A percentile compares a stretch with the other conserved stretches of the same genome.
These are phyloP conservation scores for Diaporthe aspalathi DNA, from an alignment of 2,329 filamentous ascomycete genomes.

Conservation along the genomic window DNA sequence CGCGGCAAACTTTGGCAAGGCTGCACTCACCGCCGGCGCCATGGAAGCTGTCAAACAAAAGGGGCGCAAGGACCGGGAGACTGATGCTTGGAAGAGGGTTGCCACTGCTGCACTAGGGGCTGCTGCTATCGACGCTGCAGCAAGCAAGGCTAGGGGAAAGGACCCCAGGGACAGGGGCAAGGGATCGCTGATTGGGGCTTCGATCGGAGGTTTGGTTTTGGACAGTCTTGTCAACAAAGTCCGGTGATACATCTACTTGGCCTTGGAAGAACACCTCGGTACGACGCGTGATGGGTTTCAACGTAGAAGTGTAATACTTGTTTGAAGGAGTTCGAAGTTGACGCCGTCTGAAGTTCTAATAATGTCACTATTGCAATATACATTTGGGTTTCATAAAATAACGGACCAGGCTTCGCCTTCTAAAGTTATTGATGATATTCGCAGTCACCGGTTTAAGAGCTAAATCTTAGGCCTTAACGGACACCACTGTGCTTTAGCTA, in stretches of 20 bases:
- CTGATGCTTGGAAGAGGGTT: slow-evolving; percentile 31
- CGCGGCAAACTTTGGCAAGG: slow-evolving; percentile 27
- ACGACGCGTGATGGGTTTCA: background rate
- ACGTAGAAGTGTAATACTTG: background rate
- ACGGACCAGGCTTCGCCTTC: no score
- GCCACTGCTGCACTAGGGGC: slow-evolving; percentile 26
- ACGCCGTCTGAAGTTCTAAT: background rate
- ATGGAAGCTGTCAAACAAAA: slow-evolving; percentile 28
- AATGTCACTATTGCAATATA: background rate
- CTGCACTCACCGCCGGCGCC: slow-evolving; percentile 15
- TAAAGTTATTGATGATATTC: no score
- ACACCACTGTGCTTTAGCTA: no score
- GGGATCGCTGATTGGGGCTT: slow-evolving; percentile 16
- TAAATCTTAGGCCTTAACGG: background rate
- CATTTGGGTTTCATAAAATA: no score
- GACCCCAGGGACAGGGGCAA: slow-evolving; percentile 27
- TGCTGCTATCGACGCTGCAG: slow-evolving; percentile 27
- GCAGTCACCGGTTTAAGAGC: no score
- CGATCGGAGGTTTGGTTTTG: slow-evolving; percentile 25
- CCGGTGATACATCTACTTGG: background rate
- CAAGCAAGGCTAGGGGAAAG: slow-evolving; percentile 15
- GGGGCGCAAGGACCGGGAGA: slow-evolving; percentile 9
- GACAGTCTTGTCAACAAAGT: slow-evolving; percentile 30
- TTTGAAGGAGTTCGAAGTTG: background rate
- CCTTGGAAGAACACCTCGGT: background rate